Base-by-base conservation (phyloP, 306 rosid genomes). In the Boehmeria nivea region DNA sequence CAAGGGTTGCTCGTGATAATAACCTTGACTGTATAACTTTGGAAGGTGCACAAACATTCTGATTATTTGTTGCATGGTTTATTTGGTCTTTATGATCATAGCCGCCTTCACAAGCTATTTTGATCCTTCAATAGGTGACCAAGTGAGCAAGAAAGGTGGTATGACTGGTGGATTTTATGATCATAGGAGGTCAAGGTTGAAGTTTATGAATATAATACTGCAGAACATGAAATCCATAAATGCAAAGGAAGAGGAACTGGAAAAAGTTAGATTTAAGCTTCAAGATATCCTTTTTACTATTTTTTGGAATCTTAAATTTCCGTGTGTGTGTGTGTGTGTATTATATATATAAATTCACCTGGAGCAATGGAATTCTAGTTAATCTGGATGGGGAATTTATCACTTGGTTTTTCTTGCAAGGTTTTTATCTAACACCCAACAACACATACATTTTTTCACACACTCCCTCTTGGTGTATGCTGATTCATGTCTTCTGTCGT, bases 121-220 rank as follows among this genome's bases (percentile, higher is more conserved):
- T 26, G 14, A 25, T 60, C 46, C 48, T 52, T 12, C 59, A 49
- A 76, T 76, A 91, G 98, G 98, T 62, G 98, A 91, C 70, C 96
- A 91, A 80, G 96, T 91, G 45, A 91, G 98, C 87, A 91, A 87
- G 85, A 91, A 91, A 74, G 98, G 98, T 58, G 89, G 95, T 54
- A 91, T 91, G 98, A 91, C 98, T 0, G 98, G 98, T 44, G 98
- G 98, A 60, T 91, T 91, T 77, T 87, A 91, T 77, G 96, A 91
- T 53, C 94, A 91, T 74, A 79, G 98, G 50, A 79, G 93, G 51
- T 84, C 98, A 40, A 91, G 73, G 67, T 81, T 91, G 79, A 87
- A 85, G 85, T 84, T 80, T 65, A 84, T 91, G 89, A 82, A 78
- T 63, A 65, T 75, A 39, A 73, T 91, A 54, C 73, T 71, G 65